Percentiles rank a stretch among this genome's conserved stretches.
Evolutionary conservation across 1,284 basidiomycete species (phyloP).

Genomic region (Cerioporus squamosus): DNA sequence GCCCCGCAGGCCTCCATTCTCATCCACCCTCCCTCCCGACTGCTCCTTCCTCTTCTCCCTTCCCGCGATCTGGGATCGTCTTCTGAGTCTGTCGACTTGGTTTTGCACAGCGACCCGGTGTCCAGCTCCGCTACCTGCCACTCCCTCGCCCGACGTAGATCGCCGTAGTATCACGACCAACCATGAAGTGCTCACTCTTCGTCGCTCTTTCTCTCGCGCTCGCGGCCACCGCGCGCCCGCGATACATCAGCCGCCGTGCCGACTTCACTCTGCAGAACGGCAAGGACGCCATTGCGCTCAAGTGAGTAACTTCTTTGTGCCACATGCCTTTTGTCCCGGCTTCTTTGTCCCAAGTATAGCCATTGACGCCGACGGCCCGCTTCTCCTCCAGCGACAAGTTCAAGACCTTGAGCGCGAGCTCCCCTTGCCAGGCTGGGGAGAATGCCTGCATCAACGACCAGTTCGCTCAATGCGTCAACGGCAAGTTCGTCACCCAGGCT

Average conservation of each 20-base stretch:
- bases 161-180: conserved; percentile 11
- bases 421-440: conserved; percentile 49
- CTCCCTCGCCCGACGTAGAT: conserved; percentile 16
- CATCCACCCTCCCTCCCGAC: conserved; percentile 8
- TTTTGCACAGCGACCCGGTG: conserved; percentile 28
- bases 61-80: conserved; percentile 29
- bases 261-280: conserved; percentile 52
- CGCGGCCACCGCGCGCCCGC: conserved; percentile 42
- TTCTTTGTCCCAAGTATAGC: conserved; percentile 13
- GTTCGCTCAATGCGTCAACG: conserved; percentile 56
- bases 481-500: conserved; percentile 47
- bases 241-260: conserved; percentile 37
- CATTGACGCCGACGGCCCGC: conserved; percentile 12
- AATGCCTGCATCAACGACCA: conserved; percentile 49
- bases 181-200: conserved; percentile 33
- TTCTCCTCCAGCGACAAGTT: conserved; percentile 46
- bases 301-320: conserved; percentile 42
- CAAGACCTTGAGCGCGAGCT: conserved; percentile 42
- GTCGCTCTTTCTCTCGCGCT: conserved; percentile 37
- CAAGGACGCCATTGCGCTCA: conserved; percentile 54
- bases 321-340: not conserved
- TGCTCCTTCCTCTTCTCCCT: conserved; percentile 6
- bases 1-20: not conserved
- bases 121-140: conserved; percentile 16
- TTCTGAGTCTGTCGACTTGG: conserved; percentile 16